phyloP scores from a whole-genome alignment of 75 land plant species.

The Selaginella tamariscina region DNA sequence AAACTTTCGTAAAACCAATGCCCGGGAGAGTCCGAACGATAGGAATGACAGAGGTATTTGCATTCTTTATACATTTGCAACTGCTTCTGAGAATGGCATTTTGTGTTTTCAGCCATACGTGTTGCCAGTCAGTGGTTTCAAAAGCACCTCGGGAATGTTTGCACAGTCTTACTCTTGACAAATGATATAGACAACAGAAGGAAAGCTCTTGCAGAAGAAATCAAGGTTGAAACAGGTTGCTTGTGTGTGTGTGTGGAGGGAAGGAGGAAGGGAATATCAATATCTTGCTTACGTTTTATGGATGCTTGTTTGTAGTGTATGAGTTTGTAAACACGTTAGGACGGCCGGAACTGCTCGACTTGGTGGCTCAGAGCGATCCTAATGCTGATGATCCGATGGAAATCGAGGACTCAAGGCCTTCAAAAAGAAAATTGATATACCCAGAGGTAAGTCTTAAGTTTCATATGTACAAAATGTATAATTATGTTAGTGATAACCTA shows the following conservation, averaged over 20 bases:
- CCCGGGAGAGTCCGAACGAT: constrained; percentile 83
- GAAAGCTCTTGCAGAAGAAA: constrained; percentile 75
- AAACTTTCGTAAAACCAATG: constrained; percentile 70
- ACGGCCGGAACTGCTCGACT: constrained; percentile 66
- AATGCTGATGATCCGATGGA: constrained; percentile 46
- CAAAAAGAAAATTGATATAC: constrained; percentile 65
- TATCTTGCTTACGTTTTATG: not conserved
- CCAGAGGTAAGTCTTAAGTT: constrained; percentile 40
- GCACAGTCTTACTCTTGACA: constrained; percentile 60
- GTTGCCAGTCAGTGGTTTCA: constrained; percentile 92
- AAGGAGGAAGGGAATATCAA: too few species aligned
- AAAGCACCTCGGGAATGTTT: constrained; percentile 53
- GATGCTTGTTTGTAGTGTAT: constrained; percentile 47
- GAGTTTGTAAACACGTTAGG: constrained; percentile 80
- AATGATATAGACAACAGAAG: constrained; percentile 90
- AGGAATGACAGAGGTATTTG: constrained; percentile 81
- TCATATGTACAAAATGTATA: constrained; percentile 2
- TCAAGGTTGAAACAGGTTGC: constrained; percentile 76
- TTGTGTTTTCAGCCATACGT: constrained; percentile 56
- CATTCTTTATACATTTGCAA: not conserved
- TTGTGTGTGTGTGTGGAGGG: constrained; percentile 1
- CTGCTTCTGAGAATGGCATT: not conserved
- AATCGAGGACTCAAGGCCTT: constrained; percentile 76
- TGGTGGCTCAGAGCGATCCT: constrained; percentile 42
- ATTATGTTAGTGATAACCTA: not conserved